phyloP scores from a whole-genome alignment of 306 rosid genomes.

The Nissolia schottii region DNA sequence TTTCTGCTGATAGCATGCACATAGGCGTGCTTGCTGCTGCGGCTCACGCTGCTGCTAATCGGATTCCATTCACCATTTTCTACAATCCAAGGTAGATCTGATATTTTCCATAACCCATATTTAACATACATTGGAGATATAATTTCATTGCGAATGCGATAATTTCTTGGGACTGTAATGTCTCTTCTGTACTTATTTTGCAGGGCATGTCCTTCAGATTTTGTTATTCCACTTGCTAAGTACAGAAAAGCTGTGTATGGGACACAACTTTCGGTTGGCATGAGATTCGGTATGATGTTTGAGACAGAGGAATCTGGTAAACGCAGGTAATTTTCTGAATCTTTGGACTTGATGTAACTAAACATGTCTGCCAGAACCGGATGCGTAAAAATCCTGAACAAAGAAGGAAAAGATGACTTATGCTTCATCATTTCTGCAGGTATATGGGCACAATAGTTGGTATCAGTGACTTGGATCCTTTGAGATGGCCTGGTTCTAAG shows the following conservation, averaged over 20 bases:
- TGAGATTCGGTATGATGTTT: conserved; percentile 99
- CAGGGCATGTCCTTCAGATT: conserved; percentile 99
- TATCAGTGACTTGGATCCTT: conserved; percentile 78
- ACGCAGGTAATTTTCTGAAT: conserved; percentile 64
- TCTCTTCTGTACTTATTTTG: conserved; percentile 7
- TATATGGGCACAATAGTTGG: conserved; percentile 92
- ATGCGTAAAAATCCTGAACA: neutral
- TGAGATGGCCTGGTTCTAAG: conserved; percentile 96
- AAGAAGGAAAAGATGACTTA: conserved; percentile 7
- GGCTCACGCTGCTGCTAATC: conserved; percentile 92
- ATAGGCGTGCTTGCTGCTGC: conserved; percentile 99
- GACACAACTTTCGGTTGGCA: conserved; percentile 82
- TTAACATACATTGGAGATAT: neutral
- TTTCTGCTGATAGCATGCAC: conserved; percentile 99
- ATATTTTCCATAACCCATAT: neutral
- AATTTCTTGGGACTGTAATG: neutral
- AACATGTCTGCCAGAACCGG: neutral
- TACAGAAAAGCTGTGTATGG: conserved; percentile 79
- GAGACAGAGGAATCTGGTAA: conserved; percentile 98
- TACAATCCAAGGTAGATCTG: conserved; percentile 83
- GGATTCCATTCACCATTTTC: conserved; percentile 83
- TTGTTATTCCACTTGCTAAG: conserved; percentile 78
- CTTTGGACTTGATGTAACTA: neutral
- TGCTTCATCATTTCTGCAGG: conserved; percentile 41
- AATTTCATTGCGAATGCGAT: neutral